Conservation (phyloP, 2,329 filamentous ascomycete species). For the Colletotrichum musae region DNA sequence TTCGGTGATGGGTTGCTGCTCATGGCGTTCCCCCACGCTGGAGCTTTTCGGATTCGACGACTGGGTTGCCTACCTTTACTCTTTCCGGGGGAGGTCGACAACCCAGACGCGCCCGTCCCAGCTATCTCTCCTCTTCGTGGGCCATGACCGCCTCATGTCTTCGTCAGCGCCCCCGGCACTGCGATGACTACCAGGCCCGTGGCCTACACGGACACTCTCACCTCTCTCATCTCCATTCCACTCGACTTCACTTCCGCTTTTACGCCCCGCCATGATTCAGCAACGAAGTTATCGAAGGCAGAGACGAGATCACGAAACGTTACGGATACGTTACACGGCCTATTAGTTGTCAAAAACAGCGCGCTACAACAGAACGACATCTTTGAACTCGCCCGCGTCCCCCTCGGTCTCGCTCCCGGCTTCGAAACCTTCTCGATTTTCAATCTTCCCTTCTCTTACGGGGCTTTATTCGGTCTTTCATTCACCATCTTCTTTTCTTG, state of each 20-base stretch:
- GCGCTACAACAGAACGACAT: constrained; percentile 30
- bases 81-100: constrained; percentile 55
- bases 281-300: constrained; percentile 51
- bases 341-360: constrained; percentile 20
- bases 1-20: constrained; percentile 63
- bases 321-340: constrained; percentile 36
- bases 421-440: constrained; percentile 27
- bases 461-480: constrained; percentile 12
- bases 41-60: constrained; percentile 58
- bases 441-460: background rate
- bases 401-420: constrained; percentile 17
- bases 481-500: background rate
- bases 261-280: constrained; percentile 40
- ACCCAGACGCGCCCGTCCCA: constrained; percentile 59
- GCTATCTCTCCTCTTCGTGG: constrained; percentile 64
- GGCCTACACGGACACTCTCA: constrained; percentile 12
- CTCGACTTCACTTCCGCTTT: constrained; percentile 15
- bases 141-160: constrained; percentile 58
- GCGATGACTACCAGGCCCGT: constrained; percentile 23
- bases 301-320: constrained; percentile 42
- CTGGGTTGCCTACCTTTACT: constrained; percentile 66
- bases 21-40: constrained; percentile 58
- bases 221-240: constrained; percentile 18
- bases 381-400: constrained; percentile 15
- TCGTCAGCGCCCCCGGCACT: constrained; percentile 52